Evolutionary conservation across 2,329 filamentous ascomycete genomes (phyloP), one percentile per base, ranked within the genome.

Genomic region (Fusarium praegraminearum): DNA sequence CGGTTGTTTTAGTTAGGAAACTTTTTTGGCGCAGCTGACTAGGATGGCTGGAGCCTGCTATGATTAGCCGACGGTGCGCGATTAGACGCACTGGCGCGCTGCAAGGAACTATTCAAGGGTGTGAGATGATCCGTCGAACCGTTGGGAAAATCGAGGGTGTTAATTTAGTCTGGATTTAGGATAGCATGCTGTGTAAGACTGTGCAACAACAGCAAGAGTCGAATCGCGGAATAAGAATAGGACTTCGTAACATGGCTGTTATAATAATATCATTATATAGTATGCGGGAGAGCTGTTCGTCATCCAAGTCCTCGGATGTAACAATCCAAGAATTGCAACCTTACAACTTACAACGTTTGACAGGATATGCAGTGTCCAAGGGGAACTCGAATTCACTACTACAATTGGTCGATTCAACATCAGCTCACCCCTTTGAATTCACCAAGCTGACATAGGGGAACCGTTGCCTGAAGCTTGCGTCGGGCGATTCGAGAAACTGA

Each of bases 81-180:
- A 60, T 65, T 74, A 73, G 67, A 55, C 71, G 71, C 68, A 73
- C 66, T 75, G 69, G 53, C 72, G 72, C 70, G 52, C 58, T 75
- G 62, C 51, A 71, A 54, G 38, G 40, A 65, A 65, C 61, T 53
- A 55, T 46, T 38, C 46, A 36, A 55, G 53, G 64, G 59, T 56
- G 59, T 69, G 60, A 59, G 45, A 69, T 57, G 57, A 55, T 71
- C 68, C 43, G 60, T 43, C 50, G 46, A 60, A 32, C 57, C 56
- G 45, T 36, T 57, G 58, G 56, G 49, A 49, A 49, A 36, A 28
- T 43, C n/a, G 36, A 53, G 47, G 49, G 28, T 24, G 22, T 62
- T 63, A 55, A 49, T 65, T 53, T 50, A 41, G 36, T 47, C 22
- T 30, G 30, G 28, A 61, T 18, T 26, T n/a, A 49, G 26, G 50